Evolutionary conservation across 805 yeast species (phyloP), one percentile per base, ranked within the genome.

Genomic region (Candida vartiovaarae): DNA sequence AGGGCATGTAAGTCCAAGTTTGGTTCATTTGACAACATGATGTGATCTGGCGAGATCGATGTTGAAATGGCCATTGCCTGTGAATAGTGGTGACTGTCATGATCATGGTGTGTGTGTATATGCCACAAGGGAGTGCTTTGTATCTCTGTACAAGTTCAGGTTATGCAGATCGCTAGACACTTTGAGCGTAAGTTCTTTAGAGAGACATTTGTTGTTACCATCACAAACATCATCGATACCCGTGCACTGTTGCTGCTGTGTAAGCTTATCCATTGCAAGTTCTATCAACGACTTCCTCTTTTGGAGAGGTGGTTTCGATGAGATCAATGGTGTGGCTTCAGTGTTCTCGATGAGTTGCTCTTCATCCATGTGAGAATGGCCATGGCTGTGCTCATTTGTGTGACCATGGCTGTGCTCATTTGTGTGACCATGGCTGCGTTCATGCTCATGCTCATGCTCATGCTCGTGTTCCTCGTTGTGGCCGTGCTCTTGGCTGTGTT

Each of bases 1-100:
- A 51, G 44, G 3, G 52, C 40, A 39, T 65, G 71, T 6, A 50
- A 54, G 26, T 61, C 55, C 5, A 54, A 35, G 33, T 59, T 52
- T 11, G 57, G 46, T 49, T 56, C 55, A 24, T 47, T 47, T 28
- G 54, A 37, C 25, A 56, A 43, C n/a, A 50, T 48, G 9, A 53
- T 40, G 35, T 50, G 47, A 11, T 20, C n/a, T 20, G 32, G 20
- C 23, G 8, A 6, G 35, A 35, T 30, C 9, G n/a, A 31, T 11
- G 8, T 11, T 5, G 10, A 11, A 15, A 10, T 20, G 5, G 26
- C 8, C 10, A 26, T 25, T 11, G 33, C 15, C 8, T 27, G 35
- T 15, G 20, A 15, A 15, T 1, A 15, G 20, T 15, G 20, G 20
- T 15, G 20, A 15, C 20, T 15, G 20, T 15, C 20, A 15, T 15